phyloP scores from a whole-genome alignment of 495 filamentous ascomycete genomes.

The Penicillium herquei region DNA sequence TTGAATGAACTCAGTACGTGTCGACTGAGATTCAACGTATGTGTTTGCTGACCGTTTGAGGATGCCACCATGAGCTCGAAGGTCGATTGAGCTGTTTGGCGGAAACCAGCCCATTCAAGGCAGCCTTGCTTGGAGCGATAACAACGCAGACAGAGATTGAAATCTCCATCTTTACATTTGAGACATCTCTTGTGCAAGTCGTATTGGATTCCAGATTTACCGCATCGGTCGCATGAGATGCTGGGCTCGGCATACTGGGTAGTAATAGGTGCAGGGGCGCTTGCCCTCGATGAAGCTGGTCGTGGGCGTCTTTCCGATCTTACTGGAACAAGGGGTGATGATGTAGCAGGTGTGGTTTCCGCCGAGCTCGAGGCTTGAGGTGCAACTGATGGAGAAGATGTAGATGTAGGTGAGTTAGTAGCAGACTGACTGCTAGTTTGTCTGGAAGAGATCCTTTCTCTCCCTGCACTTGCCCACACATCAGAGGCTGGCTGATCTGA shows the following conservation, averaged over 20 bases:
- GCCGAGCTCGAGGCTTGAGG: conserved; percentile 9
- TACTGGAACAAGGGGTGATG: conserved; percentile 21
- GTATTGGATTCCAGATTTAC: conserved; percentile 68
- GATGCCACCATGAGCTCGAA: conserved; percentile 48
- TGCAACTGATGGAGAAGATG: conserved; percentile 3
- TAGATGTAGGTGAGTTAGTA: conserved; percentile 19
- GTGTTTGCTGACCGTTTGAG: conserved; percentile 39
- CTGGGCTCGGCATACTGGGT: conserved; percentile 65
- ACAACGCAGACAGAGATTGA: conserved; percentile 75
- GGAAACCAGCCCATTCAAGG: conserved; percentile 76
- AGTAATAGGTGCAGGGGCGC: conserved; percentile 28
- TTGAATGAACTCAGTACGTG: conserved; percentile 68
- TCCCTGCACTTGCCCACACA: conserved; percentile 27
- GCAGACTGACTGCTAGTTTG: conserved; percentile 18
- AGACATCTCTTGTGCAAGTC: conserved; percentile 76
- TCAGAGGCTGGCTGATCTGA: conserved; percentile 38
- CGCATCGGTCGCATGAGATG: conserved; percentile 69
- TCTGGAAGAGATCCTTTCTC: conserved; percentile 26
- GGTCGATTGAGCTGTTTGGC: conserved; percentile 56
- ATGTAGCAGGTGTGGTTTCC: conserved; percentile 7
- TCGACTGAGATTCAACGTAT: conserved; percentile 46
- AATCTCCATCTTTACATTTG: conserved; percentile 64
- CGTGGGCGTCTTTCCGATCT: conserved; percentile 30
- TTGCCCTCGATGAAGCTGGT: conserved; percentile 36
- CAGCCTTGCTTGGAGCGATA: conserved; percentile 74